Evolutionary conservation across 306 rosid genomes (phyloP).

Genomic region (Dicorynia guianensis): DNA sequence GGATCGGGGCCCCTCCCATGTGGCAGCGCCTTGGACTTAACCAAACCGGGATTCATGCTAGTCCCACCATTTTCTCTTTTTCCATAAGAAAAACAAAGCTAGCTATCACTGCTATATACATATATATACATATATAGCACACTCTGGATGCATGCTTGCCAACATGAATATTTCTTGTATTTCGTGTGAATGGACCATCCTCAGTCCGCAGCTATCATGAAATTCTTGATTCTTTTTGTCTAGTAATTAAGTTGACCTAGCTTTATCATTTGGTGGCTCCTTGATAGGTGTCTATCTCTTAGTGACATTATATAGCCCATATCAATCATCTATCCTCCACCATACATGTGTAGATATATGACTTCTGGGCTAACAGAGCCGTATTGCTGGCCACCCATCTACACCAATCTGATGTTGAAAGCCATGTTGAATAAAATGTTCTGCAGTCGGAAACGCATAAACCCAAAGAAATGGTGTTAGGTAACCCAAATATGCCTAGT

Average conservation of each 20-base stretch:
- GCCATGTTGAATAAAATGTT: no score
- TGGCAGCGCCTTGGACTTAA: not conserved
- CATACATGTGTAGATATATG: no score
- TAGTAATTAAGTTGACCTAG: not conserved
- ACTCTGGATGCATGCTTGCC: not conserved
- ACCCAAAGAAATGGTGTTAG: slow-evolving; percentile 11
- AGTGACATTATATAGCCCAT: no score
- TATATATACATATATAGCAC: no score
- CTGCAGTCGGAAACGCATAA: slow-evolving; percentile 20
- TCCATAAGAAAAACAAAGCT: not conserved
- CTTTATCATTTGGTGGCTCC: no score
- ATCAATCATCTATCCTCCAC: no score
- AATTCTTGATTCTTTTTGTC: not conserved
- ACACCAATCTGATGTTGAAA: slow-evolving; percentile 2
- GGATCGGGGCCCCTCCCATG: not conserved
- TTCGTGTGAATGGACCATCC: not conserved
- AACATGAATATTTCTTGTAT: not conserved
- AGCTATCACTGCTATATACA: no score
- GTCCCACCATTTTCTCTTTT: not conserved
- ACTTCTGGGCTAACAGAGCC: not conserved
- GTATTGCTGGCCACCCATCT: not conserved
- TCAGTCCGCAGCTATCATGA: not conserved
- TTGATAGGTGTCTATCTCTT: no score
- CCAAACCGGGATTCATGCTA: not conserved
- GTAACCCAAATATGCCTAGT: slow-evolving; percentile 32